Evolutionary conservation across 2,329 filamentous ascomycete species (phyloP).

Genomic region (Sporothrix brasiliensis): DNA sequence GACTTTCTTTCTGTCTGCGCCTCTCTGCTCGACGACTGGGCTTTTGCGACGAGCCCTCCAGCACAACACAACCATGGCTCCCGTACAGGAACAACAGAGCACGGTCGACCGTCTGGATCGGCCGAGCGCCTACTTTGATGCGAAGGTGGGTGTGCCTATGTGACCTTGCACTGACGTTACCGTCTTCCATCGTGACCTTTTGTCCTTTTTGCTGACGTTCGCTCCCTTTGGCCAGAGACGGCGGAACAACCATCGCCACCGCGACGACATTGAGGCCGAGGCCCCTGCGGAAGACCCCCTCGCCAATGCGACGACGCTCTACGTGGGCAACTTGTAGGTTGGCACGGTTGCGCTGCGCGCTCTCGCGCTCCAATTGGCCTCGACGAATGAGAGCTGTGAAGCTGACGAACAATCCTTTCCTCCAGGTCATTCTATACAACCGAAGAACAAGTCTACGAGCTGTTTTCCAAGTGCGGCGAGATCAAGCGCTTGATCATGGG

Average conservation of each 20-base stretch:
- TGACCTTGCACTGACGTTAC: neutral
- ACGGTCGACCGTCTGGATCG: slow-evolving; percentile 92
- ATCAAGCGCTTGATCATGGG: slow-evolving; percentile 99
- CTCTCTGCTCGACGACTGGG: slow-evolving; percentile 1
- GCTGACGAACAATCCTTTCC: neutral
- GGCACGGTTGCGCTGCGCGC: neutral
- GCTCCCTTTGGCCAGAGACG: slow-evolving; percentile 54
- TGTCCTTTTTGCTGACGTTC: slow-evolving; percentile 27
- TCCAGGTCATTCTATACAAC: slow-evolving; percentile 92
- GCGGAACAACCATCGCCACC: slow-evolving; percentile 60
- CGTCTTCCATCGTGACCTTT: neutral
- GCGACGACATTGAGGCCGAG: slow-evolving; percentile 62
- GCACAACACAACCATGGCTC: slow-evolving; percentile 30
- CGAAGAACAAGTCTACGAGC: slow-evolving; percentile 97
- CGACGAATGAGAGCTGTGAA: neutral
- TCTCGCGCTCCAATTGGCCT: neutral
- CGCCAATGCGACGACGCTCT: slow-evolving; percentile 87
- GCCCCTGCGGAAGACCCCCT: slow-evolving; percentile 75
- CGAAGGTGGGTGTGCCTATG: slow-evolving; percentile 63
- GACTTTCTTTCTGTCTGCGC: neutral
- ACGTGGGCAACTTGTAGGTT: slow-evolving; percentile 89
- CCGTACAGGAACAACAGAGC: slow-evolving; percentile 49
- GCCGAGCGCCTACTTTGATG: slow-evolving; percentile 90
- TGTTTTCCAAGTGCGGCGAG: slow-evolving; percentile 94
- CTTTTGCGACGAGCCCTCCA: slow-evolving; percentile 24